These are phyloP conservation scores for Xylaria sp. DNA, from an alignment of 2,329 filamentous ascomycete species.

Conservation along the genomic window DNA sequence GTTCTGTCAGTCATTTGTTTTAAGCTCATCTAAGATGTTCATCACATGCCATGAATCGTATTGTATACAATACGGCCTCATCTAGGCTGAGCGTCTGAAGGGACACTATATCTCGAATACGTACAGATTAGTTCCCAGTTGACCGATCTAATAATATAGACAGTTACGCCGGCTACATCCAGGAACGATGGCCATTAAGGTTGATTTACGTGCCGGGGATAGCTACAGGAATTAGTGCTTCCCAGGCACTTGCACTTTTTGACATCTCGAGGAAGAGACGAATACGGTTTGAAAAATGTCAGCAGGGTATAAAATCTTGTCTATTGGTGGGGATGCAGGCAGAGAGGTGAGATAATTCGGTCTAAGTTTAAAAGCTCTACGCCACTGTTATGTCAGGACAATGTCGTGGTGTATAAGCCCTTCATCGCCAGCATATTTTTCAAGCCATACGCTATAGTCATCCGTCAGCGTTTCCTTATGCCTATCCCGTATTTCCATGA, in stretches of 20 bases:
- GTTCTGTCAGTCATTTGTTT: neutral
- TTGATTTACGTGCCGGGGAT: neutral
- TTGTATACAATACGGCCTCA: neutral
- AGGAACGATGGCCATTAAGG: neutral
- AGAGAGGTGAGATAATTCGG: neutral
- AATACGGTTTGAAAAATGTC: neutral
- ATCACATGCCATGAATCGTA: neutral
- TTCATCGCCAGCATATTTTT: neutral
- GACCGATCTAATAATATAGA: neutral
- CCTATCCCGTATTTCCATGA: conserved; percentile 1
- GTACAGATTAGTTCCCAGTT: neutral
- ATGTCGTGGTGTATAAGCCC: neutral
- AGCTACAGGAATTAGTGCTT: neutral
- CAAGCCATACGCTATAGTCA: neutral
- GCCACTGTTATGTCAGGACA: neutral
- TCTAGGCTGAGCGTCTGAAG: neutral
- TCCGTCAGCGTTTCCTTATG: neutral
- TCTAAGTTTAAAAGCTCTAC: neutral
- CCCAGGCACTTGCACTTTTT: neutral
- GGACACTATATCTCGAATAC: neutral
- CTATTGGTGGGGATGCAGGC: neutral
- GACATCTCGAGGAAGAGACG: neutral
- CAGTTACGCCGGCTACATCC: neutral
- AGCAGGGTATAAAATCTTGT: neutral
- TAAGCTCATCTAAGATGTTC: neutral